Base-by-base conservation (phyloP, 1,284 basidiomycete genomes). In the Rugosomyces carneus region DNA sequence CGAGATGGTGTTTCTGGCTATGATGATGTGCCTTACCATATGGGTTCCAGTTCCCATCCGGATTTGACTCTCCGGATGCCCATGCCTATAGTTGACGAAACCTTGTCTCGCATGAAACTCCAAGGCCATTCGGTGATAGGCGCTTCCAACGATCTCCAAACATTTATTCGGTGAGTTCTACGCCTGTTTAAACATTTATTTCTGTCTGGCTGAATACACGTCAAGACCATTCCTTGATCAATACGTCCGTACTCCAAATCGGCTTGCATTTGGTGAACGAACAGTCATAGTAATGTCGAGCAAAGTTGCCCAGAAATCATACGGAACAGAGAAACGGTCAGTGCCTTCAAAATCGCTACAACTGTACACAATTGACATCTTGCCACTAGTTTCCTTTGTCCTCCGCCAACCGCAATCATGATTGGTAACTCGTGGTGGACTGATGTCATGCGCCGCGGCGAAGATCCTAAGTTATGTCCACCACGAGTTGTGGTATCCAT, bases 351-450 rank as follows among this genome's bases (percentile, higher is more conserved):
- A 15, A 1, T 38, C 31, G n/a, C 13, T 40, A 10, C 15, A 24
- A 44, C 53, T 42, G 38, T 37, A 37, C 45, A 37, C 23, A 3
- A 39, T 23, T 42, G 6, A 40, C 27, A 41, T 40, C 44, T 45
- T 45, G 36, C 49, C 9, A 43, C 40, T 49, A 76, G 85, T 40
- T 97, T 97, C 75, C 77, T 98, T 11, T 96, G 93, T 60, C 95
- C 95, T 1, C 94, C 93, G 44, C 94, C 94, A 3, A 93, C 92
- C 40, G 94, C 93, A 27, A 87, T 93, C 58, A 80, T 98, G 72
- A 88, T 96, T 58, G 95, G 94, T 39, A 88, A 90, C 60, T 87
- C 89, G 20, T 98, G 94, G 94, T 97, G 93, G 90, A 80, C 84
- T 46, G 81, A 88, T 58, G 73, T 81, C 45, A 63, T 78, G 38